phyloP scores from a whole-genome alignment of 2,329 filamentous ascomycete genomes.

The Ceratocystis harringtonii region DNA sequence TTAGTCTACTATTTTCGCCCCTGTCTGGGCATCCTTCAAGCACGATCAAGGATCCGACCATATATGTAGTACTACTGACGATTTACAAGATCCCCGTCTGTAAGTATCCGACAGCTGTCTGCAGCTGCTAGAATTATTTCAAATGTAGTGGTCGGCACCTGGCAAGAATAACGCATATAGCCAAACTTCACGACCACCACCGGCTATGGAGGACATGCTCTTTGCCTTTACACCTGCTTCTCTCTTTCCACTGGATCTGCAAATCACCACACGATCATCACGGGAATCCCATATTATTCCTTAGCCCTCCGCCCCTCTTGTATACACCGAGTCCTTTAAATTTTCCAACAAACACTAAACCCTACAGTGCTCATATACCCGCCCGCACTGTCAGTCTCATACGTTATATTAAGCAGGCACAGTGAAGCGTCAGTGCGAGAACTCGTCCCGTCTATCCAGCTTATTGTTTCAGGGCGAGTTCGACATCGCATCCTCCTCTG shows the following conservation, averaged over 20 bases:
- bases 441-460: not conserved
- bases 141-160: too few relatives aligned
- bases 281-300: not conserved
- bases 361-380: not conserved
- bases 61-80: too few relatives aligned
- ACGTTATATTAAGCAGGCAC: not conserved
- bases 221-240: not conserved
- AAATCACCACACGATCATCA: not conserved
- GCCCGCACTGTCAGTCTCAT: not conserved
- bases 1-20: constrained; percentile 1
- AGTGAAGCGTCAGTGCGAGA: not conserved
- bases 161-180: too few relatives aligned
- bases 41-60: too few relatives aligned
- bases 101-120: not conserved
- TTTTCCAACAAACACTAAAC: not conserved
- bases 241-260: not conserved
- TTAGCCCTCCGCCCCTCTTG: not conserved
- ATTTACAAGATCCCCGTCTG: not conserved
- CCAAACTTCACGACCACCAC: too few relatives aligned
- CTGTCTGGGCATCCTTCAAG: not conserved
- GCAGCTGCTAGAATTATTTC: not conserved
- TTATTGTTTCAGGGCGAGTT: not conserved
- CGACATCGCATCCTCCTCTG: not conserved
- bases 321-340: not conserved
- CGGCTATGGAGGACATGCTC: not conserved